These are phyloP conservation scores for Fagopyrum esculentum DNA, from an alignment of 148 eudicot species.

Conservation along the genomic window DNA sequence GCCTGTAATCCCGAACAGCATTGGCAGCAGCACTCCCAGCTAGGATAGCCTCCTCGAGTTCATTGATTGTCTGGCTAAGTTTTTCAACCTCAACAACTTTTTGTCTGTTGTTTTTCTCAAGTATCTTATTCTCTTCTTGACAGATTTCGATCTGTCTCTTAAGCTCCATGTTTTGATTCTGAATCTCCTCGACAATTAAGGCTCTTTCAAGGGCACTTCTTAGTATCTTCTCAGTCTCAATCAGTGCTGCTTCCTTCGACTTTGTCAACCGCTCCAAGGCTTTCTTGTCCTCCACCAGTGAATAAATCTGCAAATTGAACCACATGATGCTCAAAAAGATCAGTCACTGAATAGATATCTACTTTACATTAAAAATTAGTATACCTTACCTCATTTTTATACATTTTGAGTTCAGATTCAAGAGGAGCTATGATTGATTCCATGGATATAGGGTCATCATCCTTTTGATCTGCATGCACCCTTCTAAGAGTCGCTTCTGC, in stretches of 20 bases:
- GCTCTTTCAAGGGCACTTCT: slow-evolving; percentile 91
- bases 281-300: slow-evolving; percentile 65
- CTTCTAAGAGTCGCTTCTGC: slow-evolving; percentile 88
- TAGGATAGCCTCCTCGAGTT: slow-evolving; percentile 86
- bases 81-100: slow-evolving; percentile 82
- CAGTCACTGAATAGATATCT: no score
- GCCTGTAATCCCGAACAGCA: slow-evolving; percentile 55
- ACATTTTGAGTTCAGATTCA: slow-evolving; percentile 83
- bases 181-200: slow-evolving; percentile 81
- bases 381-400: slow-evolving; percentile 51
- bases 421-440: slow-evolving; percentile 79
- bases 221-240: slow-evolving; percentile 84
- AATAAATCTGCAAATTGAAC: slow-evolving; percentile 37
- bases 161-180: slow-evolving; percentile 76
- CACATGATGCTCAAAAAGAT: background rate
- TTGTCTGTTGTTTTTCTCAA: slow-evolving; percentile 77
- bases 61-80: slow-evolving; percentile 63
- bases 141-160: slow-evolving; percentile 81
- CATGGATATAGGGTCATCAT: slow-evolving; percentile 55
- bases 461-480: slow-evolving; percentile 67
- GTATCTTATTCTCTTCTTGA: slow-evolving; percentile 80
- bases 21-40: slow-evolving; percentile 87
- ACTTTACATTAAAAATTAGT: background rate
- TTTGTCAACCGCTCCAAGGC: slow-evolving; percentile 69
- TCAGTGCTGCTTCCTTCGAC: slow-evolving; percentile 81